These are phyloP conservation scores for Rhizopogon roseolus DNA, from an alignment of 768 basidiomycete genomes.

Conservation along the genomic window DNA sequence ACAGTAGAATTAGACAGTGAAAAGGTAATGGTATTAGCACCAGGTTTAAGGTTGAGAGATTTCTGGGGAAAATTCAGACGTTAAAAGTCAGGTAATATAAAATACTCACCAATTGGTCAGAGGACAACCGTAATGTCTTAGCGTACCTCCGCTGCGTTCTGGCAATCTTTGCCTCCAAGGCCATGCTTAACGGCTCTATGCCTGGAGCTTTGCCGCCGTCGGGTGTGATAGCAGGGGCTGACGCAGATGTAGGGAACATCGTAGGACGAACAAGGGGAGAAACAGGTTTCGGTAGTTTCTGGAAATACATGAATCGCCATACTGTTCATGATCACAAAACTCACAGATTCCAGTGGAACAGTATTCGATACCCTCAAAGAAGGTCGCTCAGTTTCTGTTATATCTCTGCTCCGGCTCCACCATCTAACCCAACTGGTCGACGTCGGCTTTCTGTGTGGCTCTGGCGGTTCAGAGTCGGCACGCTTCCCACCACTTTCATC, in stretches of 20 bases:
- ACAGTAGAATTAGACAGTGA: slow-evolving; percentile 81
- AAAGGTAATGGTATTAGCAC: slow-evolving; percentile 90
- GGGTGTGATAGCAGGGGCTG: slow-evolving; percentile 45
- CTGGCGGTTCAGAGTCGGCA: slow-evolving; percentile 32
- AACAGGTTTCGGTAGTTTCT: slow-evolving; percentile 10
- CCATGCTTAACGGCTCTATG: slow-evolving; percentile 20
- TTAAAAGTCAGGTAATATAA: not conserved
- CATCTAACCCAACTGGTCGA: slow-evolving; percentile 79
- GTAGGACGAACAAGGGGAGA: not conserved
- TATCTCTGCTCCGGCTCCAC: slow-evolving; percentile 67
- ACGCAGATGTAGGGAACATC: slow-evolving; percentile 28
- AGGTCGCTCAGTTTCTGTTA: slow-evolving; percentile 17
- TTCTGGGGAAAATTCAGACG: slow-evolving; percentile 45
- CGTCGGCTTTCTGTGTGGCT: slow-evolving; percentile 37
- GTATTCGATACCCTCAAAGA: slow-evolving; percentile 18
- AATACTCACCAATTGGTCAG: slow-evolving; percentile 80
- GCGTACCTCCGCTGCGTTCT: slow-evolving; percentile 58
- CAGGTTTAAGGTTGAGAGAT: slow-evolving; percentile 77
- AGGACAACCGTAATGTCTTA: slow-evolving; percentile 89
- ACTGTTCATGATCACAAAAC: not conserved
- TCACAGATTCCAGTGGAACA: slow-evolving; percentile 19
- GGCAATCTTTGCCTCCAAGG: not conserved
- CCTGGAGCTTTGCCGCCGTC: slow-evolving; percentile 12
- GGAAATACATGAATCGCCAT: not conserved
- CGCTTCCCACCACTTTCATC: slow-evolving; percentile 29